These are phyloP conservation scores for Tephrocybe sp. DNA, from an alignment of 768 basidiomycete genomes.

Conservation along the genomic window DNA sequence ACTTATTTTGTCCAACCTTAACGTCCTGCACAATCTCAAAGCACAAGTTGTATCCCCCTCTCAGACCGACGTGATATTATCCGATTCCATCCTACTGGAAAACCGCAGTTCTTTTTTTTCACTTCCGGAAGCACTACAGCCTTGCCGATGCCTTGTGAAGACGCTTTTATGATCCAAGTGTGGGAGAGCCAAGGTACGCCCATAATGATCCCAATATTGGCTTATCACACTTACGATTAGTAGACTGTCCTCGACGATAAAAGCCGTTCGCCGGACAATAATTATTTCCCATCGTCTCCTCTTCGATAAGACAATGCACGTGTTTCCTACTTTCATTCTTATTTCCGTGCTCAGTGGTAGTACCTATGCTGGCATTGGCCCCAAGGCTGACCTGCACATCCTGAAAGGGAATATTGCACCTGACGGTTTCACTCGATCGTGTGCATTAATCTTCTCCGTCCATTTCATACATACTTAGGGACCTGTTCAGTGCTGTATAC, in stretches of 20 bases:
- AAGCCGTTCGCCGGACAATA: neutral
- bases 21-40: no score
- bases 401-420: slow-evolving; percentile 44
- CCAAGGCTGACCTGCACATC: slow-evolving; percentile 34
- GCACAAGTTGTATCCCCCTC: no score
- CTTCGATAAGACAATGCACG: neutral
- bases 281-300: neutral
- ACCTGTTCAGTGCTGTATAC: slow-evolving; percentile 19
- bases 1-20: neutral
- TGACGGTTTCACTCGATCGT: slow-evolving; percentile 40
- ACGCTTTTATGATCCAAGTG: neutral
- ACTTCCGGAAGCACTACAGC: neutral
- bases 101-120: neutral
- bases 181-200: neutral
- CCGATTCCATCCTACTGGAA: no score
- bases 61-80: no score
- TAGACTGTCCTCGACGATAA: neutral
- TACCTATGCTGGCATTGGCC: slow-evolving; percentile 22
- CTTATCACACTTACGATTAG: neutral
- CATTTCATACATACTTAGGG: no score
- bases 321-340: neutral
- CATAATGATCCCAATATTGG: neutral
- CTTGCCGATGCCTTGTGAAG: neutral
- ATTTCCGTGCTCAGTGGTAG: neutral
- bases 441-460: neutral